Conservation (phyloP, 176 grass and related monocot species). For the Canna indica region DNA sequence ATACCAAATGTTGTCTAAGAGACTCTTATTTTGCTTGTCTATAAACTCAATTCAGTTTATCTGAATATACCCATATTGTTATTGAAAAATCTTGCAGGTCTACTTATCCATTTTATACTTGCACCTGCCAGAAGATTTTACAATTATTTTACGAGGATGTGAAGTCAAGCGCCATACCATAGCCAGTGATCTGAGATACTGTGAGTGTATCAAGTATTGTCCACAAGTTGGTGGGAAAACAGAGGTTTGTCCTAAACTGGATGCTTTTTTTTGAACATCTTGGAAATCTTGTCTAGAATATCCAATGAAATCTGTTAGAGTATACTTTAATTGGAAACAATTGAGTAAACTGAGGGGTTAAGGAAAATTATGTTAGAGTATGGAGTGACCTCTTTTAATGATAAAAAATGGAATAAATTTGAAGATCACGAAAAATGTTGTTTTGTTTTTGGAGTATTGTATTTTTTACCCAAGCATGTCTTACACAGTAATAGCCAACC, state of each 20-base stretch:
- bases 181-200: slow-evolving; percentile 39
- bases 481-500: neutral
- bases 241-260: slow-evolving; percentile 31
- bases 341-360: neutral
- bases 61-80: neutral
- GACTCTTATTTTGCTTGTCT: too few relatives aligned
- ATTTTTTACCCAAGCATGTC: neutral
- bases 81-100: slow-evolving; percentile 29
- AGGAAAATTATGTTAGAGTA: neutral
- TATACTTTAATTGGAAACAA: neutral
- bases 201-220: slow-evolving; percentile 57
- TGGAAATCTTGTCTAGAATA: too few relatives aligned
- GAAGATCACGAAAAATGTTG: neutral
- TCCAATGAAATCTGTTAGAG: too few relatives aligned
- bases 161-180: slow-evolving; percentile 41
- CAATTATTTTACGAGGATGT: slow-evolving; percentile 47
- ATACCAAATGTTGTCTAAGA: too few relatives aligned
- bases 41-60: slow-evolving; percentile 19
- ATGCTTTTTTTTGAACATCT: too few relatives aligned
- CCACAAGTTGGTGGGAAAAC: slow-evolving; percentile 38
- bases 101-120: slow-evolving; percentile 53
- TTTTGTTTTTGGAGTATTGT: neutral
- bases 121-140: slow-evolving; percentile 38
- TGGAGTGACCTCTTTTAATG: neutral
- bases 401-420: neutral